These are phyloP conservation scores for Myochromella boudieri DNA, from an alignment of 768 basidiomycete genomes.

Conservation along the genomic window DNA sequence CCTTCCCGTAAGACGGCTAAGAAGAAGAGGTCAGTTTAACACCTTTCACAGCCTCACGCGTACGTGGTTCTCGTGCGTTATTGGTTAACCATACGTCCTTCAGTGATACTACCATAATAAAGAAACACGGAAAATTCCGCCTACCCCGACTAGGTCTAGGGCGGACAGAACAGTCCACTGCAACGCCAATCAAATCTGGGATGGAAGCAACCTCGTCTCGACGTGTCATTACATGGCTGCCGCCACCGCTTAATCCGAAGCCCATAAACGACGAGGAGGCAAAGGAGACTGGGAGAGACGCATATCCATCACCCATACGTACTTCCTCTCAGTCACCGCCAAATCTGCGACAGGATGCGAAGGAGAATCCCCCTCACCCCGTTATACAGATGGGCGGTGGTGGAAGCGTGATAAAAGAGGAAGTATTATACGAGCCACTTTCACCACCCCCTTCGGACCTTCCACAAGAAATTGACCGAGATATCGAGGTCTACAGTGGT, in stretches of 20 bases:
- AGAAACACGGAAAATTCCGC: constrained; percentile 15
- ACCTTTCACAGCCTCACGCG: background rate
- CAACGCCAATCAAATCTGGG: constrained; percentile 18
- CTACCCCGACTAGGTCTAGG: constrained; percentile 6
- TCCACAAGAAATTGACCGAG: no score
- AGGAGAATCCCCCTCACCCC: background rate
- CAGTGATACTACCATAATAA: background rate
- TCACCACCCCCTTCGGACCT: constrained; percentile 14
- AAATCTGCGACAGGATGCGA: background rate
- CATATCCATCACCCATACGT: constrained; percentile 18
- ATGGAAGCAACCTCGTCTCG: constrained; percentile 22
- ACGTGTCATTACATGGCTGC: constrained; percentile 26
- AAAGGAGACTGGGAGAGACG: background rate
- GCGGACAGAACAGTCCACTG: background rate
- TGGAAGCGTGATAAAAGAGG: background rate
- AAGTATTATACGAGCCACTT: constrained; percentile 1
- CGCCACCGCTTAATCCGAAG: constrained; percentile 19
- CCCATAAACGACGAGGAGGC: background rate
- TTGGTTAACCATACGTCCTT: background rate
- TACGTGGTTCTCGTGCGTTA: background rate
- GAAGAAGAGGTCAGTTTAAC: constrained; percentile 15
- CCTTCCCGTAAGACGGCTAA: constrained; percentile 31
- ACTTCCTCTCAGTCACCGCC: constrained; percentile 4
- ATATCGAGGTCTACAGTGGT: background rate
- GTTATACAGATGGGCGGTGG: background rate